A percentile compares a stretch with the other conserved stretches of the same genome.
phyloP scores from a whole-genome alignment of 305 asterid species.

The Withania somnifera region DNA sequence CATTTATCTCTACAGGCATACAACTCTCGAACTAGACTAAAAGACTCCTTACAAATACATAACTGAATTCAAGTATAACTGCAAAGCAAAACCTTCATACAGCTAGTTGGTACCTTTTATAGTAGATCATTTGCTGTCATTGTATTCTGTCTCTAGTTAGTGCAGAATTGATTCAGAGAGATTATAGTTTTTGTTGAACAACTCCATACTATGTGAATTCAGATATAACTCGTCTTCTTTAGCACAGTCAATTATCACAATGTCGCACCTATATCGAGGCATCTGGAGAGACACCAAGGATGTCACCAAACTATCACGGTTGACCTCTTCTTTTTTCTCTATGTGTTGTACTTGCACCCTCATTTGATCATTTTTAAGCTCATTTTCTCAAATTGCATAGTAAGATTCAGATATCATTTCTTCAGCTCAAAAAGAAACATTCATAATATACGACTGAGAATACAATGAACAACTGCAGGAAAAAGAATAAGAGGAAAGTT shows the following conservation, averaged over 20 bases:
- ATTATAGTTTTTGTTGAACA: background rate
- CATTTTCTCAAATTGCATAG: background rate
- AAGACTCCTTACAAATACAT: background rate
- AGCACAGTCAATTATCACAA: background rate
- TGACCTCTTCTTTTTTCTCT: background rate
- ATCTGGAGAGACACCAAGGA: background rate
- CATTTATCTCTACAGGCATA: background rate
- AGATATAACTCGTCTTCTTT: background rate
- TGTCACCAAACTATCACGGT: background rate
- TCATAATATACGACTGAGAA: background rate
- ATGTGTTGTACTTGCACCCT: background rate
- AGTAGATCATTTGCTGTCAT: background rate
- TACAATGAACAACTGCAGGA: background rate
- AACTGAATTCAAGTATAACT: background rate
- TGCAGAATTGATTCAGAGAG: background rate
- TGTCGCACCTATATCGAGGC: background rate
- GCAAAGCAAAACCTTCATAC: background rate
- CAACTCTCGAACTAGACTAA: background rate
- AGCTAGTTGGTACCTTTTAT: background rate
- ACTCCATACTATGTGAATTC: background rate
- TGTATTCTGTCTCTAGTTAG: background rate
- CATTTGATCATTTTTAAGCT: background rate
- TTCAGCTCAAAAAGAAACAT: background rate
- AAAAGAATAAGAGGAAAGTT: background rate
- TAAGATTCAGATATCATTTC: conserved; percentile 1